phyloP scores from a whole-genome alignment of 2,329 filamentous ascomycete species.

The Alternaria ethzedia region DNA sequence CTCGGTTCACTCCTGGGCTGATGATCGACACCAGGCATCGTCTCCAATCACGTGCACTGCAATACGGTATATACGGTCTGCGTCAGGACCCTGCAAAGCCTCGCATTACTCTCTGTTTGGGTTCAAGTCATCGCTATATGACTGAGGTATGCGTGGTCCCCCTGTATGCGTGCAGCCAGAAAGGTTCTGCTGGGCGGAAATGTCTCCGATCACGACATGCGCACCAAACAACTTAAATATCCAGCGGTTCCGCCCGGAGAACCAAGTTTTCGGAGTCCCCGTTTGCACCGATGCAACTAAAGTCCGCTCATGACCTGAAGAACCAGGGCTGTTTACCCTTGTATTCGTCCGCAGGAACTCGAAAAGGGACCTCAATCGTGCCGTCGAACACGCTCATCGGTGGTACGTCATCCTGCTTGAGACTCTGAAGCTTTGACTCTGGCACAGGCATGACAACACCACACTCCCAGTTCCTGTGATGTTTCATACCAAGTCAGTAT shows the following conservation, averaged over 20 bases:
- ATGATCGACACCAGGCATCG: conserved; percentile 7
- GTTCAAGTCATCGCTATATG: background rate
- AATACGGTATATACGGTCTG: background rate
- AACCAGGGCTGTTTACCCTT: conserved; percentile 55
- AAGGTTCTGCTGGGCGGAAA: background rate
- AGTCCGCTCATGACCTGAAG: conserved; percentile 27
- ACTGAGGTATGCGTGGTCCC: background rate
- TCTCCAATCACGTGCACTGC: background rate
- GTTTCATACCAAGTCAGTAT: background rate
- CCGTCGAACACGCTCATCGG: conserved; percentile 60
- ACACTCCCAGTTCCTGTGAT: conserved; percentile 86
- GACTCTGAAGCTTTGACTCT: conserved; percentile 17
- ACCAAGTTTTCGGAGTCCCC: background rate
- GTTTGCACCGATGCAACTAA: background rate
- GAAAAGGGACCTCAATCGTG: conserved; percentile 69
- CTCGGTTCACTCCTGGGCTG: background rate
- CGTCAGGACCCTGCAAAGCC: background rate
- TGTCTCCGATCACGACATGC: background rate
- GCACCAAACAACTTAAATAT: background rate
- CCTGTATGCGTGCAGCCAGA: background rate
- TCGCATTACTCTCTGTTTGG: background rate
- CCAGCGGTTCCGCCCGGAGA: background rate
- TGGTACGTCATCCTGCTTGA: conserved; percentile 25
- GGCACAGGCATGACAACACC: conserved; percentile 76
- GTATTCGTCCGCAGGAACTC: conserved; percentile 63